phyloP scores from a whole-genome alignment of 441 rosid genomes.

The Bruguiera hainesii region DNA sequence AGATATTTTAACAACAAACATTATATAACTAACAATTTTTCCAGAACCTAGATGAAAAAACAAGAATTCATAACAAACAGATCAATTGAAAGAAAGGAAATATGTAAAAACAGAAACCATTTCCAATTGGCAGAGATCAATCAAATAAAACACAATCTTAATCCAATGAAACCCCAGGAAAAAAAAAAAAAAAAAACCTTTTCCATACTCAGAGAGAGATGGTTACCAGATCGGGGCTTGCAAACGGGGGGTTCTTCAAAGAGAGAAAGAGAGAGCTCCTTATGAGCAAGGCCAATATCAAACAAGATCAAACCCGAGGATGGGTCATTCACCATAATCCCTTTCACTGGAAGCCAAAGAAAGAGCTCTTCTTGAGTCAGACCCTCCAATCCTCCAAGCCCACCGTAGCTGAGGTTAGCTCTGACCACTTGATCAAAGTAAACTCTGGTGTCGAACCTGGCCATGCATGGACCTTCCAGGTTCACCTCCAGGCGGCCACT shows the following conservation, averaged over 20 bases:
- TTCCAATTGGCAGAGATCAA: too few relatives aligned
- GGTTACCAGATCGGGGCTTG: slow-evolving; percentile 45
- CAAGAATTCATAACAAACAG: too few relatives aligned
- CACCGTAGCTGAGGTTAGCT: slow-evolving; percentile 86
- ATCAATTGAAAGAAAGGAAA: too few relatives aligned
- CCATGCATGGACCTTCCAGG: slow-evolving; percentile 66
- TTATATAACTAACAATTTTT: too few relatives aligned
- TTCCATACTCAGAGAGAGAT: neutral
- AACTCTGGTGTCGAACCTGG: slow-evolving; percentile 74
- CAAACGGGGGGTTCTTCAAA: slow-evolving; percentile 92
- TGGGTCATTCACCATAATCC: slow-evolving; percentile 68
- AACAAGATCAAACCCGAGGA: slow-evolving; percentile 79
- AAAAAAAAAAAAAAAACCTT: neutral
- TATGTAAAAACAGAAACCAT: too few relatives aligned
- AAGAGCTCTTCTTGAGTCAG: slow-evolving; percentile 81
- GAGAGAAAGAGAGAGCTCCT: slow-evolving; percentile 78
- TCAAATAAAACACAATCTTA: too few relatives aligned
- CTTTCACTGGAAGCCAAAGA: slow-evolving; percentile 85
- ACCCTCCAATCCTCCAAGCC: slow-evolving; percentile 80
- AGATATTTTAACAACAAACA: too few relatives aligned
- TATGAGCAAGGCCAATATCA: slow-evolving; percentile 85
- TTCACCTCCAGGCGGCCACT: slow-evolving; percentile 60
- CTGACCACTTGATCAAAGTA: slow-evolving; percentile 65
- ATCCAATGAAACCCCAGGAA: too few relatives aligned
- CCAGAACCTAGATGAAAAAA: too few relatives aligned